phyloP scores from a whole-genome alignment of 2,329 filamentous ascomycete species.

The Epicoccum nigrum region DNA sequence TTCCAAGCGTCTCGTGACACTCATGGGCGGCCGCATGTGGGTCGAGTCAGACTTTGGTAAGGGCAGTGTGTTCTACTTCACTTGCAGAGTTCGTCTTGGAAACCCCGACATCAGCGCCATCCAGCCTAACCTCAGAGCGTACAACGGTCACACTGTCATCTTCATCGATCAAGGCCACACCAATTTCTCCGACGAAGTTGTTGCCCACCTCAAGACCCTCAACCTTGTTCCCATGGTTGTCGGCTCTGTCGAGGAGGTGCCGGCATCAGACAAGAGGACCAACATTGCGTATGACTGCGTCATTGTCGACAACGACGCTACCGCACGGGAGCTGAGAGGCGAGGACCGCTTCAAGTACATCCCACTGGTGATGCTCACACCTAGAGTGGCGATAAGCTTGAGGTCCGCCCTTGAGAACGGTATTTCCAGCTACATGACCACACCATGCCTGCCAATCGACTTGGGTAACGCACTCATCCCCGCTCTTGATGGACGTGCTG shows the following conservation, averaged over 20 bases:
- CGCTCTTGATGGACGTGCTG: constrained; percentile 89
- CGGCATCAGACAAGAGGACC: constrained; percentile 55
- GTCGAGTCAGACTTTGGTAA: constrained; percentile 90
- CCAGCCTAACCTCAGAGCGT: constrained; percentile 83
- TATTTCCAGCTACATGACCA: constrained; percentile 99
- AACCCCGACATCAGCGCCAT: constrained; percentile 79
- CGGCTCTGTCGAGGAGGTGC: constrained; percentile 72
- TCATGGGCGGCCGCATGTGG: constrained; percentile 97
- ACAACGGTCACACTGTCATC: constrained; percentile 87
- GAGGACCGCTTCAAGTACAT: constrained; percentile 98
- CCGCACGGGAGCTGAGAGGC: constrained; percentile 80
- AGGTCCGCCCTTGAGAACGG: constrained; percentile 94
- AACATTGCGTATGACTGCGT: constrained; percentile 86
- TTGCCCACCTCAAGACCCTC: constrained; percentile 76
- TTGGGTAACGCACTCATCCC: constrained; percentile 96
- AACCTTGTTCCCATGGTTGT: constrained; percentile 84
- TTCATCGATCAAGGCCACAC: constrained; percentile 93
- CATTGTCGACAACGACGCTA: constrained; percentile 91
- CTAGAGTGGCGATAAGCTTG: constrained; percentile 86
- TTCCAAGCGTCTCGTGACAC: constrained; percentile 89
- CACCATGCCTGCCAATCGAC: constrained; percentile 91
- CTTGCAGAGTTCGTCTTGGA: constrained; percentile 85
- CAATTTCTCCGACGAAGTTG: constrained; percentile 75
- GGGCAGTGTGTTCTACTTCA: constrained; percentile 96
- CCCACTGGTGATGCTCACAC: constrained; percentile 89